Conservation (phyloP, 352 stramenopile species). For the Pythium pectinolyticum region DNA sequence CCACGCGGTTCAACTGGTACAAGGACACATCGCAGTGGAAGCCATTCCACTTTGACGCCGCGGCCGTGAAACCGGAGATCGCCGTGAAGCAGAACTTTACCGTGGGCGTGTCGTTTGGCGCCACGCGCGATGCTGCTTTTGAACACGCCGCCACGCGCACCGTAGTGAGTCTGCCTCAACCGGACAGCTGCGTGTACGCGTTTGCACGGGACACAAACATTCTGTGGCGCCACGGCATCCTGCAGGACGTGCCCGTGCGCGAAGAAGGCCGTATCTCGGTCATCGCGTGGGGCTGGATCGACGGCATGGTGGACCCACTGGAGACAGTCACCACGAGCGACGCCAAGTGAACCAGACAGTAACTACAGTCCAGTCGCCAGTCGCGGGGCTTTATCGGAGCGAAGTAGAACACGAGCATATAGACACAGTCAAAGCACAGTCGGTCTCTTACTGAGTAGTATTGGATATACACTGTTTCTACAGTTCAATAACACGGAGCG, state of each 20-base stretch:
- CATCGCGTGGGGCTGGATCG: conserved; percentile 92
- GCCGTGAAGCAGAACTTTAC: conserved; percentile 94
- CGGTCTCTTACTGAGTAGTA: background rate
- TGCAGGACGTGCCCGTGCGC: conserved; percentile 81
- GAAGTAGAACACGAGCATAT: too few relatives aligned
- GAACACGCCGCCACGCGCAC: conserved; percentile 80
- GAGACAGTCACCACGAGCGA: conserved; percentile 7
- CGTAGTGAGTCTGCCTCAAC: conserved; percentile 92
- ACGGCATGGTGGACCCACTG: conserved; percentile 55
- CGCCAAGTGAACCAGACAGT: conserved; percentile 15
- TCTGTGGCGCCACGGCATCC: conserved; percentile 91
- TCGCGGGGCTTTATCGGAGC: too few relatives aligned
- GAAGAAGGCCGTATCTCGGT: conserved; percentile 92
- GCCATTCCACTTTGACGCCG: conserved; percentile 92
- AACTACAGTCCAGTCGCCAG: too few relatives aligned
- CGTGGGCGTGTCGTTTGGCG: conserved; percentile 93
- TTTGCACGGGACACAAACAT: conserved; percentile 94
- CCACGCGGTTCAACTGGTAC: conserved; percentile 97
- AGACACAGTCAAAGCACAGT: too few relatives aligned
- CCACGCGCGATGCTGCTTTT: conserved; percentile 90
- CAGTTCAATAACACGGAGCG: conserved; percentile 25
- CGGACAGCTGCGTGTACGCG: conserved; percentile 91
- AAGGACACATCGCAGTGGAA: conserved; percentile 93
- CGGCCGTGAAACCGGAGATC: conserved; percentile 92
- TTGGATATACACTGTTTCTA: background rate